Evolutionary conservation across 2,329 filamentous ascomycete species (phyloP).

Genomic region (Verruconis gallopava): DNA sequence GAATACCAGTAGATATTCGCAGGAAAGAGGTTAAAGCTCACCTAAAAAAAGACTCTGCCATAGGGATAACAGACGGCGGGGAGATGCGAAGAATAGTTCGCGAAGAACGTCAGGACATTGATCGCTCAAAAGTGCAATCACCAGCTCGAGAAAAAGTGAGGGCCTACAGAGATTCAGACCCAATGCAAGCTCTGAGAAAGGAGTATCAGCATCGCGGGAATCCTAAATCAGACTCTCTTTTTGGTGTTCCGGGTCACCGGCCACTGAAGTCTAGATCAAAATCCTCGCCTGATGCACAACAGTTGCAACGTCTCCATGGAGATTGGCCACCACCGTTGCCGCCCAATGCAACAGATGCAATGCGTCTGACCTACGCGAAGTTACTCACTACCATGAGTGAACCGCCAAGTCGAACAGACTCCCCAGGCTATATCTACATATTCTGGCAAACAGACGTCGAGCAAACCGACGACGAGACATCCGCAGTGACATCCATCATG

Average conservation of each 20-base stretch:
- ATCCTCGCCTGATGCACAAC: constrained; percentile 8
- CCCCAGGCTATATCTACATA: constrained; percentile 83
- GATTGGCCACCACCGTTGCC: constrained; percentile 9
- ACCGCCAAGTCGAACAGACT: constrained; percentile 4
- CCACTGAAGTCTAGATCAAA: constrained; percentile 3
- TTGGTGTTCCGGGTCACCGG: neutral
- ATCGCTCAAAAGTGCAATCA: neutral
- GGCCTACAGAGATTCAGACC: constrained; percentile 5
- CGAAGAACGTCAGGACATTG: neutral
- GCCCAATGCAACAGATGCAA: constrained; percentile 5
- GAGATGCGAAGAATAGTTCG: neutral
- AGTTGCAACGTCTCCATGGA: neutral
- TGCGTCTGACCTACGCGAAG: constrained; percentile 6
- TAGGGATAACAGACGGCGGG: neutral
- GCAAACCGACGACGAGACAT: constrained; percentile 38
- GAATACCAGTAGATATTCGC: neutral
- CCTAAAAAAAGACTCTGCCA: neutral
- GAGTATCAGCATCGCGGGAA: neutral
- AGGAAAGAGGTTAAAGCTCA: neutral
- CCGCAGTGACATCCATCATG: constrained; percentile 17
- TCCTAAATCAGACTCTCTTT: constrained; percentile 4
- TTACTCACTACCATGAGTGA: constrained; percentile 9
- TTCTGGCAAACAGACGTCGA: constrained; percentile 80
- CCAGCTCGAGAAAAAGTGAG: neutral
- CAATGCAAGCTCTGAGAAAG: neutral